Percentiles rank a stretch among this genome's conserved stretches.
Evolutionary conservation across 2,329 filamentous ascomycete species (phyloP).

Genomic region (Fusarium neocosmosporiellum): DNA sequence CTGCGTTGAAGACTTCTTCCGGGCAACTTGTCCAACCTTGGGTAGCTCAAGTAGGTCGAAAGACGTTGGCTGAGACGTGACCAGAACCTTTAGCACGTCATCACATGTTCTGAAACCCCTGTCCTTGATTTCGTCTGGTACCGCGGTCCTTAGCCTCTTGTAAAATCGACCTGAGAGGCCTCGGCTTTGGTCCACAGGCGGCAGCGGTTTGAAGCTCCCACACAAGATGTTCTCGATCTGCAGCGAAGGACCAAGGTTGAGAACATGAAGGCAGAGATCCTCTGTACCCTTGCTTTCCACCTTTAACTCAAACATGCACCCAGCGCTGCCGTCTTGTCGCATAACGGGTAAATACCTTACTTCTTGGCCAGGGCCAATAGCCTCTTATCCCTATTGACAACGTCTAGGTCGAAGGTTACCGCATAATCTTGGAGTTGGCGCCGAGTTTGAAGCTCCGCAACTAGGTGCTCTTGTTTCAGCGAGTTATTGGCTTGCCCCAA

Average conservation of each 20-base stretch:
- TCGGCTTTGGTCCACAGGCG: not conserved
- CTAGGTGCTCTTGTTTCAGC: not conserved
- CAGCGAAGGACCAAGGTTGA: conserved; percentile 5
- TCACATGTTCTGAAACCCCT: not conserved
- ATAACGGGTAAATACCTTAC: not conserved
- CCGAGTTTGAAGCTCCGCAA: not conserved
- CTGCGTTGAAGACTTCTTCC: not conserved
- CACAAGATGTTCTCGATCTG: not conserved
- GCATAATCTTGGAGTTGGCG: not conserved
- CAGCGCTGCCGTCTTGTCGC: not conserved
- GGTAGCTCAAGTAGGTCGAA: conserved; percentile 20
- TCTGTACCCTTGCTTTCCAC: not conserved
- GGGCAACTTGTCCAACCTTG: not conserved
- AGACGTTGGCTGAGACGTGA: conserved; percentile 27
- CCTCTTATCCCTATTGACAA: not conserved
- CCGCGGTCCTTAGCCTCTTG: conserved; percentile 11
- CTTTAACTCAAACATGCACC: not conserved
- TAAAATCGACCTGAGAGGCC: not conserved
- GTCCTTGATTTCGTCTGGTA: not conserved
- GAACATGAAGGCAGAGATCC: conserved; percentile 3
- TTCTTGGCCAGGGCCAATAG: not conserved
- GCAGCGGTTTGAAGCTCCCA: not conserved
- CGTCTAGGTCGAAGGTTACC: not conserved
- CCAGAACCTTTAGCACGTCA: conserved; percentile 22
- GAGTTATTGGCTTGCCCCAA: not conserved